Base-by-base conservation (phyloP, 2,329 filamentous ascomycete genomes). In the Neurospora sp. region DNA sequence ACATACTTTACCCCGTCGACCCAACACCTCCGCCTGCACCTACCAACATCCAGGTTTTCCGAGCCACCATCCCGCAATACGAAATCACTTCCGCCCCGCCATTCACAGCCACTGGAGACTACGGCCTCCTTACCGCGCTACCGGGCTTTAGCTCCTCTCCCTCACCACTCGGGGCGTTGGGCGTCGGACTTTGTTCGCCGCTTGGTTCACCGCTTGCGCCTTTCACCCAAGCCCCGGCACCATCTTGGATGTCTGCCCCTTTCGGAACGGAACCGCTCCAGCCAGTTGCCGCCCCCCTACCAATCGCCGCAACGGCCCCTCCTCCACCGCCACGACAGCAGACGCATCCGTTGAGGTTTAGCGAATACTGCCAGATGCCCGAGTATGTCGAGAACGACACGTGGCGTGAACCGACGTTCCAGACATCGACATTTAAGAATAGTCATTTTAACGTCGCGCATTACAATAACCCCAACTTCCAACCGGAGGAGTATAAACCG, bases 1-100 rank as follows among this genome's bases (percentile, higher is more conserved):
- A 98, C 79, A 89, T 99, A 72, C 85, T 98, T 40, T 99, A 99
- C 73, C 78, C 72, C 69, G 73, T 71, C 77, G 68, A 71, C 76
- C 67, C 65, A 73, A 70, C 71, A 70, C 23, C 69, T n/a, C 52
- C 52, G 52, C 76, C 77, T 67, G 72, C 76, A 11, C 77, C 79
- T 1, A 72, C 79, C 12, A 75, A 79, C 33, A 70, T 89, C 65
- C 86, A 87, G 73, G 84, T 90, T 66, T 82, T 88, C 74, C 81
- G 85, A 33, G 78, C 80, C 15, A 78, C 79, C 3, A 82, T 87
- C 70, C 80, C 81, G 4, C 82, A 84, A 66, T 81, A 83, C 43
- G 76, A 80, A 17, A 82, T 86, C 40, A 76, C 79, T n/a, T 78
- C 78, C 72, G 80, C 79, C 2, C 80, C 80, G 11, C 23, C 52